phyloP scores from a whole-genome alignment of 306 rosid genomes.

The Ormosia emarginata region DNA sequence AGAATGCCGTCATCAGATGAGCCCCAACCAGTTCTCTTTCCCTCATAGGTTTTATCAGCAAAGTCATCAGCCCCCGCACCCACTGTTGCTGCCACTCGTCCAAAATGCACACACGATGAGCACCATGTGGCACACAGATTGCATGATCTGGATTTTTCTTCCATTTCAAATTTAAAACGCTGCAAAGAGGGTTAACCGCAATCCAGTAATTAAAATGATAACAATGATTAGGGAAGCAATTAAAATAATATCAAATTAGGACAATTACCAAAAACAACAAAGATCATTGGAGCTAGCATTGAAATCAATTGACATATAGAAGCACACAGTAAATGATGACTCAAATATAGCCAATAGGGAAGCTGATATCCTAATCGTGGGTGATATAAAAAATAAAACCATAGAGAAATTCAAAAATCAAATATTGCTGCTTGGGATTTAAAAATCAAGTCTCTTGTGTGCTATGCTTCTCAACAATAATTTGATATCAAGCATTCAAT shows the following conservation, averaged over 20 bases:
- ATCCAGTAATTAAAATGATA: background rate
- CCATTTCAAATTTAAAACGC: conserved; percentile 9
- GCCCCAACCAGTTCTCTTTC: background rate
- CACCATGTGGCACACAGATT: background rate
- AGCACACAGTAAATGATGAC: background rate
- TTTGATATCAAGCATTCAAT: background rate
- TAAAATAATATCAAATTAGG: background rate
- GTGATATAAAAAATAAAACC: background rate
- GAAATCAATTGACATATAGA: background rate
- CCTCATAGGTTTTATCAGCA: background rate
- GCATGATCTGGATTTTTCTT: conserved; percentile 7
- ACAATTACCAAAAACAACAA: conserved; percentile 10
- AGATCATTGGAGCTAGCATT: background rate
- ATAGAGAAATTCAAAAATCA: background rate
- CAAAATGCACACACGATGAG: conserved; percentile 9
- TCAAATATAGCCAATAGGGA: background rate
- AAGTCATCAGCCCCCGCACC: background rate
- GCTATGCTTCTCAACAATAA: background rate
- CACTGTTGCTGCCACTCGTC: conserved; percentile 25
- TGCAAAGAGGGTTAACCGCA: background rate
- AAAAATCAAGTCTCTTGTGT: background rate
- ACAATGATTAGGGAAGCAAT: background rate
- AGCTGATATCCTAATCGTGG: background rate
- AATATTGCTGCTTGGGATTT: background rate
- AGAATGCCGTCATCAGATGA: background rate